Conservation (phyloP, 176 grass and related monocot species). For the Lolium rigidum region DNA sequence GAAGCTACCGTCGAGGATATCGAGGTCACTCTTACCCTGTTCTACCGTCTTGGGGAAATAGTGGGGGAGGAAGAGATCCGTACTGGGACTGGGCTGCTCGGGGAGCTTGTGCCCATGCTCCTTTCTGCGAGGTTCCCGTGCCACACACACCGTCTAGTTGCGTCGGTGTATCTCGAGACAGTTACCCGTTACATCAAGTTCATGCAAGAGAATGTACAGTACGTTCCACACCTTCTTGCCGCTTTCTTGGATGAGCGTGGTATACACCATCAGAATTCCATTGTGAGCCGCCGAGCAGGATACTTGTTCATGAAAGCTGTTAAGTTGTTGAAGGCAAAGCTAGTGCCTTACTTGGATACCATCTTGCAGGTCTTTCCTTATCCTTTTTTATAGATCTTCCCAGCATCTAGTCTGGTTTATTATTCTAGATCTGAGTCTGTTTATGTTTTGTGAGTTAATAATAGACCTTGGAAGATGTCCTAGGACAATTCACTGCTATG, state of each 20-base stretch:
- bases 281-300: slow-evolving; percentile 79
- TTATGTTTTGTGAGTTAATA: slow-evolving; percentile 41
- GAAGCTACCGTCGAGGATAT: slow-evolving; percentile 82
- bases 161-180: slow-evolving; percentile 85
- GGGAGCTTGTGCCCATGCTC: slow-evolving; percentile 84
- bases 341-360: slow-evolving; percentile 85
- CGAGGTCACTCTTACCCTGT: slow-evolving; percentile 82
- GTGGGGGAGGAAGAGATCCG: slow-evolving; percentile 79
- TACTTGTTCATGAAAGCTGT: slow-evolving; percentile 98
- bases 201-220: slow-evolving; percentile 79
- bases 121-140: slow-evolving; percentile 78
- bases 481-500: slow-evolving; percentile 66
- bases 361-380: slow-evolving; percentile 81
- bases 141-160: slow-evolving; percentile 87
- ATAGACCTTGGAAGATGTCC: slow-evolving; percentile 83
- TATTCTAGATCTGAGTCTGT: slow-evolving; percentile 35
- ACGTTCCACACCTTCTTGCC: slow-evolving; percentile 69
- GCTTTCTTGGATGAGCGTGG: slow-evolving; percentile 93
- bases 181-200: slow-evolving; percentile 91
- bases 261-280: slow-evolving; percentile 79
- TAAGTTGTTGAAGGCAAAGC: slow-evolving; percentile 79
- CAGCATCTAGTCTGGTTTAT: slow-evolving; percentile 31
- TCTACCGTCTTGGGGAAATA: slow-evolving; percentile 75
- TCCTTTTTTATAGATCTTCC: slow-evolving; percentile 7
- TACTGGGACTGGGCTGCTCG: slow-evolving; percentile 61